Evolutionary conservation across 768 basidiomycete species (phyloP).

Genomic region (Mrakia frigida): DNA sequence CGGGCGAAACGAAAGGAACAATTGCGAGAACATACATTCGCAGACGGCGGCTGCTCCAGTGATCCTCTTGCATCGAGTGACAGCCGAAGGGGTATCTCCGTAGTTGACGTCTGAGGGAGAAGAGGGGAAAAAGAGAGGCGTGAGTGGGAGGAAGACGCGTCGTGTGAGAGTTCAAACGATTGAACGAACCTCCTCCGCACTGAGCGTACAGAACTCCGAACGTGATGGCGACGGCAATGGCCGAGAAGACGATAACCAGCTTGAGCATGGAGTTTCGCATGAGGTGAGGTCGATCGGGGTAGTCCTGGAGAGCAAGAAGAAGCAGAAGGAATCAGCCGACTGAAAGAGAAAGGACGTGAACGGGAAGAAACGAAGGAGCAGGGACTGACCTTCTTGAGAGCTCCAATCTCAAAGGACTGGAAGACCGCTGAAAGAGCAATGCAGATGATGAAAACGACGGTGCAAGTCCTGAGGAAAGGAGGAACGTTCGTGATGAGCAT

Average conservation of each 20-base stretch:
- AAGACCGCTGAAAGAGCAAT: slow-evolving; percentile 45
- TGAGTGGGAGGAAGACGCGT: too few species aligned
- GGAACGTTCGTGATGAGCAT: neutral
- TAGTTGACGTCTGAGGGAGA: slow-evolving; percentile 11
- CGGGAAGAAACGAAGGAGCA: neutral
- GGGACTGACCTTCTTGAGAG: slow-evolving; percentile 25
- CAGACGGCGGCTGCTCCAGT: slow-evolving; percentile 43
- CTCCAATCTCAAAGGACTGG: slow-evolving; percentile 44
- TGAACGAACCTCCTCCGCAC: neutral
- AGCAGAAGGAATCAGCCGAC: neutral
- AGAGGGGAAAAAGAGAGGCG: neutral
- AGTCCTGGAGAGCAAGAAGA: slow-evolving; percentile 35
- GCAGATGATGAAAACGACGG: slow-evolving; percentile 44
- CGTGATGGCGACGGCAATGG: slow-evolving; percentile 43
- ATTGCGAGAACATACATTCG: slow-evolving; percentile 38
- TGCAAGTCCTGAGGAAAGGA: slow-evolving; percentile 27
- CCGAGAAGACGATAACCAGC: slow-evolving; percentile 42
- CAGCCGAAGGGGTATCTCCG: neutral
- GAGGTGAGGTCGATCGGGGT: slow-evolving; percentile 44
- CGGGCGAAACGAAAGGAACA: neutral
- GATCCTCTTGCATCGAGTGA: slow-evolving; percentile 39
- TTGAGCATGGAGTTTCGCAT: slow-evolving; percentile 45
- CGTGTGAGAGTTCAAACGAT: neutral
- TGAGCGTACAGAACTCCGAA: slow-evolving; percentile 43
- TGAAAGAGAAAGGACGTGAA: neutral